These are phyloP conservation scores for Cajanus cajan DNA, from an alignment of 306 rosid species.

Conservation along the genomic window DNA sequence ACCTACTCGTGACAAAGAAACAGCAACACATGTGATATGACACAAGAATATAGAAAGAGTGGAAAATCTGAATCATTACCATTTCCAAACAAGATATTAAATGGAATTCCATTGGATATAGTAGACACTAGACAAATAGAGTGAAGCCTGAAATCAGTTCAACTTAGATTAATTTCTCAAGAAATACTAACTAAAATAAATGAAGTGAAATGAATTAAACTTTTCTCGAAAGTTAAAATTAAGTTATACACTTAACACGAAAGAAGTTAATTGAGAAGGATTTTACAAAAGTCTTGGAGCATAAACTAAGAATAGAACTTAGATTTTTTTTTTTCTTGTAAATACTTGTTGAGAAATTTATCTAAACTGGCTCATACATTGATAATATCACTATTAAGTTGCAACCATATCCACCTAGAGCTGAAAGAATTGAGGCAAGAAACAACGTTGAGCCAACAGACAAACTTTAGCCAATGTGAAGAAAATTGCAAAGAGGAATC, in stretches of 20 bases:
- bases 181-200: not conserved
- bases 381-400: not conserved
- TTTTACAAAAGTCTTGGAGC: not conserved
- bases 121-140: not conserved
- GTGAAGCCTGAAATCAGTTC: not conserved
- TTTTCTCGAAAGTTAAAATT: not conserved
- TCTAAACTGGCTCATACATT: not conserved
- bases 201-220: not conserved
- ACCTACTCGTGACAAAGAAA: not conserved
- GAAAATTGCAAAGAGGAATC: not conserved
- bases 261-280: not conserved
- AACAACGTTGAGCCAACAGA: not conserved
- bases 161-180: not conserved
- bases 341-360: not conserved
- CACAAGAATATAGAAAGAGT: not conserved
- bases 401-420: not conserved
- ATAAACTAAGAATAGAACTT: not conserved
- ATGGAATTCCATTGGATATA: not conserved
- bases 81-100: not conserved
- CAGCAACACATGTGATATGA: not conserved
- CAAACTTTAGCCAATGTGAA: not conserved
- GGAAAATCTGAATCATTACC: not conserved
- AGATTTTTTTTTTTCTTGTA: not conserved
- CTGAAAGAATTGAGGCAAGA: not conserved
- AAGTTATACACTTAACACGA: not conserved